Evolutionary conservation across 2,329 filamentous ascomycete species (phyloP).

Genomic region (Neophaeococcomyces mojaviensis): DNA sequence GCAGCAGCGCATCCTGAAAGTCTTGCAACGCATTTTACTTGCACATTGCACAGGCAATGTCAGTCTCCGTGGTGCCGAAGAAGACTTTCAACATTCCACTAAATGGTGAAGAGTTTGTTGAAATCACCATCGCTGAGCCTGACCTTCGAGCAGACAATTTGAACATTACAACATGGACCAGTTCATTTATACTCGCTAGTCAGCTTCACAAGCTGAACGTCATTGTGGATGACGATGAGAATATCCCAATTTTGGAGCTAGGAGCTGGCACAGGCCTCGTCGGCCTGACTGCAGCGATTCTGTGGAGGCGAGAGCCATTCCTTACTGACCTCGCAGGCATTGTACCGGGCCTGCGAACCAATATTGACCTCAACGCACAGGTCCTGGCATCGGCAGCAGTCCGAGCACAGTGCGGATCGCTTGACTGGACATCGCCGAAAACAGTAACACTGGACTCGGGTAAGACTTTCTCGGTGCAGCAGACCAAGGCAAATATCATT

Average conservation of each 20-base stretch:
- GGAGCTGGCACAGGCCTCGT: constrained; percentile 86
- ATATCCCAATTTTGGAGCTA: constrained; percentile 58
- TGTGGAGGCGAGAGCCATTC: constrained; percentile 59
- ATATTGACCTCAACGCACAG: constrained; percentile 62
- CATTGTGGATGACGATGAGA: constrained; percentile 3
- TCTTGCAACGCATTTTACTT: no score
- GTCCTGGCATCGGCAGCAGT: constrained; percentile 62
- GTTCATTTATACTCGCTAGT: constrained; percentile 75
- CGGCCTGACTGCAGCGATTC: constrained; percentile 71
- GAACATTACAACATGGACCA: constrained; percentile 90
- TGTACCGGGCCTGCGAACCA: constrained; percentile 66
- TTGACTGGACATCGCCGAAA: constrained; percentile 33
- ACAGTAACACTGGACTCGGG: constrained; percentile 15
- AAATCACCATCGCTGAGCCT: constrained; percentile 72
- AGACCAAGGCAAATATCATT: constrained; percentile 29
- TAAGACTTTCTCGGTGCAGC: constrained; percentile 8
- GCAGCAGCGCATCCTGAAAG: no score
- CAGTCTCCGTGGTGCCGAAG: neutral
- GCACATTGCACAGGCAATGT: no score
- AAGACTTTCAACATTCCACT: constrained; percentile 48
- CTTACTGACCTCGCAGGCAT: constrained; percentile 83
- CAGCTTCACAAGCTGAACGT: constrained; percentile 45
- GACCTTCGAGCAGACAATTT: constrained; percentile 79
- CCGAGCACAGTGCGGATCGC: constrained; percentile 24
- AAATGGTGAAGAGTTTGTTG: constrained; percentile 41